Evolutionary conservation across 192 early-diverging fungal species (phyloP), one percentile per base, ranked within the genome.

Genomic region (Coemansia aciculifera): DNA sequence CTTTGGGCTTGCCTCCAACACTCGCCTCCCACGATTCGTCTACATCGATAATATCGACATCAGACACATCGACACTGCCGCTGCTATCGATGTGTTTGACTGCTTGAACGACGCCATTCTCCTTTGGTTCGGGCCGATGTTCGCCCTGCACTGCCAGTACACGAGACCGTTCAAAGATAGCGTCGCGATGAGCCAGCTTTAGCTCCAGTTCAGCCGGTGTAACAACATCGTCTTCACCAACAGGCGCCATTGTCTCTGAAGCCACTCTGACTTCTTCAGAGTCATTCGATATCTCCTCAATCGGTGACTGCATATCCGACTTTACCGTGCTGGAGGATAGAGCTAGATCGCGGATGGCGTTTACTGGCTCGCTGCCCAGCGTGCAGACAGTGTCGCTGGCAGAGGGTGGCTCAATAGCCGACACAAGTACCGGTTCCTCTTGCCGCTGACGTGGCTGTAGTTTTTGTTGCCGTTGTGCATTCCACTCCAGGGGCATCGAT

Each of bases 91-190:
- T 19, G 59, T 60, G 59, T n/a, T 38, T 60, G 27, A 17, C 36
- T 7, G 31, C 3, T 8, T 56, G 54, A 12, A 56, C 54, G 29
- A 11, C 15, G 54, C 12, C 59, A 19, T 38, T 39, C 34, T 3
- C 36, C 15, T 36, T 60, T 6, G 19, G 34, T 2, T 38, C 4
- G 59, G 59, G 34, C 8, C 2, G 17, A 9, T 21, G 36, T 4
- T 39, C 36, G 34, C 36, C 59, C 2, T 60, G 59, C 21, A 21
- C 21, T 12, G 59, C 59, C 19, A 60, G 59, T 2, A 60, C 19
- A 2, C 56, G 56, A 13, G 56, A 59, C 5, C 32, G 56, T 34
- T 59, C 56, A 36, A 59, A 59, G 5, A 59, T 59, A 59, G 56
- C 34, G 34, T 59, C 34, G 56, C 56, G 56, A 7, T 59, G n/a